phyloP scores from a whole-genome alignment of 352 stramenopile species.

The Phytophthora parvispora region DNA sequence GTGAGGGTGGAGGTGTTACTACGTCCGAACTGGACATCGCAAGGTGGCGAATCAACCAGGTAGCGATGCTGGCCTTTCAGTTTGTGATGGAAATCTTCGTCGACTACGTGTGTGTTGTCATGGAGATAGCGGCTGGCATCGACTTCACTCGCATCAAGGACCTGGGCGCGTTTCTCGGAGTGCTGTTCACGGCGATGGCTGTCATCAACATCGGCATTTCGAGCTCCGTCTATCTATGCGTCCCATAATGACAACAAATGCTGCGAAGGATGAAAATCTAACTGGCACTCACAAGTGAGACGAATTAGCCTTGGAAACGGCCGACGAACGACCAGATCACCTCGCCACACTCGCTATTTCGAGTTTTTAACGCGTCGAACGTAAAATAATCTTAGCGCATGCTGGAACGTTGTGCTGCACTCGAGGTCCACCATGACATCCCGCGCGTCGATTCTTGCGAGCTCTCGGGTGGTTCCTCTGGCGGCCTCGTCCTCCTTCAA shows the following conservation, averaged over 20 bases:
- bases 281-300: background rate
- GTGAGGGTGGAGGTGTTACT: background rate
- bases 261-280: too few species aligned
- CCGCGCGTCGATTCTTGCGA: conserved; percentile 5
- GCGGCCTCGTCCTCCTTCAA: conserved; percentile 9
- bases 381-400: background rate
- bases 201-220: conserved; percentile 36
- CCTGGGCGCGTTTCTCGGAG: conserved; percentile 15
- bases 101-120: conserved; percentile 21
- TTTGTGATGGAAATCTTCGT: conserved; percentile 22
- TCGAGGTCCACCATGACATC: background rate
- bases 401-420: too few species aligned
- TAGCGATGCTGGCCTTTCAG: conserved; percentile 17
- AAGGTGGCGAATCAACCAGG: conserved; percentile 4
- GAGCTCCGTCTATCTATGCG: conserved; percentile 20
- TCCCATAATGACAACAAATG: too few species aligned
- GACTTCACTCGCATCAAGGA: conserved; percentile 21
- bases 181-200: conserved; percentile 21
- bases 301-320: background rate
- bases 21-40: background rate
- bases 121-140: conserved; percentile 30
- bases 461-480: conserved; percentile 19
- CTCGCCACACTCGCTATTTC: background rate
- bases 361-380: background rate
- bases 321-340: background rate